A percentile compares a stretch with the other conserved stretches of the same genome.
phyloP scores from a whole-genome alignment of 169 alveolate genomes.

The Fabrea salina region DNA sequence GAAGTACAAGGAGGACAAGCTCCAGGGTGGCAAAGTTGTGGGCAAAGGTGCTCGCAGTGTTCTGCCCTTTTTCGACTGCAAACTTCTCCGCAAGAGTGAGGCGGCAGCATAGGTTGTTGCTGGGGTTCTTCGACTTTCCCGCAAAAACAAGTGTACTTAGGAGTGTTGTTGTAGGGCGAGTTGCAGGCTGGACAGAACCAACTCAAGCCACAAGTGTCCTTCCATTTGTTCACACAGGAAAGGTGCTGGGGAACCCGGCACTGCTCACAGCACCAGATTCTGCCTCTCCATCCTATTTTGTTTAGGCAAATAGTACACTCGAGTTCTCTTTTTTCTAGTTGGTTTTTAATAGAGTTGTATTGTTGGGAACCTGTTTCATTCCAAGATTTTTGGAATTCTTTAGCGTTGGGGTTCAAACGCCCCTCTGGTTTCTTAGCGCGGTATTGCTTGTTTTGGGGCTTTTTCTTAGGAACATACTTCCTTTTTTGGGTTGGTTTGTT shows the following conservation, averaged over 20 bases:
- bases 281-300: slow-evolving; percentile 53
- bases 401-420: background rate
- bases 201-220: slow-evolving; percentile 59
- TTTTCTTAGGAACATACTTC: too few species aligned
- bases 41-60: slow-evolving; percentile 71
- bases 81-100: slow-evolving; percentile 76
- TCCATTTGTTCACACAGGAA: slow-evolving; percentile 82
- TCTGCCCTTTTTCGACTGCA: slow-evolving; percentile 64
- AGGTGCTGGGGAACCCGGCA: slow-evolving; percentile 77
- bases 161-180: slow-evolving; percentile 62
- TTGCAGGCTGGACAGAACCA: slow-evolving; percentile 81
- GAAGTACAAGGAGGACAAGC: slow-evolving; percentile 85
- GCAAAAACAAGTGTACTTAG: slow-evolving; percentile 80
- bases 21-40: slow-evolving; percentile 81
- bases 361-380: slow-evolving; percentile 10
- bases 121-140: slow-evolving; percentile 63
- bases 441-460: too few species aligned
- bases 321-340: slow-evolving; percentile 59
- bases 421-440: too few species aligned
- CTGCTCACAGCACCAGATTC: slow-evolving; percentile 78
- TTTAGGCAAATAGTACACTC: slow-evolving; percentile 79
- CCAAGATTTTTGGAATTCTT: background rate
- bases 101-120: slow-evolving; percentile 50
- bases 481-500: too few species aligned
- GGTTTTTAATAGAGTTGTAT: background rate